phyloP scores from a whole-genome alignment of 225 moss, liverwort and hornwort species.

The Polytrichum commune region DNA sequence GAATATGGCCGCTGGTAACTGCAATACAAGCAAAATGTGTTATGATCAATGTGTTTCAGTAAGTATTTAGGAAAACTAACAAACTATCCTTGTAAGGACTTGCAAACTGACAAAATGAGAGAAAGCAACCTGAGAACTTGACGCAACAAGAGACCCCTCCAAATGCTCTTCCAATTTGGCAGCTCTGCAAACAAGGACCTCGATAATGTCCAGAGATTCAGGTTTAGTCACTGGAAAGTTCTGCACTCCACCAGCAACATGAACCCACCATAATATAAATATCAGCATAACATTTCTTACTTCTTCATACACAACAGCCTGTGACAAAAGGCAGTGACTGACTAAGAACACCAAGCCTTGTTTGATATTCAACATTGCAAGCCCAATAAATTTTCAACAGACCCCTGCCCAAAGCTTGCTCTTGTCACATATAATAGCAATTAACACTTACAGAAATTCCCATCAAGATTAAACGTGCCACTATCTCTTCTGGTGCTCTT shows the following conservation, averaged over 20 bases:
- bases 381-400: not conserved
- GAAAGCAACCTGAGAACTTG: slow-evolving; percentile 74
- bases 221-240: slow-evolving; percentile 72
- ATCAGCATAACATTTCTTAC: not conserved
- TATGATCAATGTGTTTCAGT: not conserved
- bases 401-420: too few species aligned
- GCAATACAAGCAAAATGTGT: slow-evolving; percentile 29
- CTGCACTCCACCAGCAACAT: slow-evolving; percentile 32
- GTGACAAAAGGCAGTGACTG: not conserved
- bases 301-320: not conserved
- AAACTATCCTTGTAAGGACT: not conserved
- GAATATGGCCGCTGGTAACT: slow-evolving; percentile 98
- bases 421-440: not conserved
- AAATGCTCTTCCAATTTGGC: slow-evolving; percentile 78
- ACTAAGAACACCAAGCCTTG: not conserved
- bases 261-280: not conserved
- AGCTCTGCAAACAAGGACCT: slow-evolving; percentile 93
- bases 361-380: not conserved
- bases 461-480: slow-evolving; percentile 97
- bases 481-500: slow-evolving; percentile 95
- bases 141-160: slow-evolving; percentile 82
- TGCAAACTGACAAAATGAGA: slow-evolving; percentile 10
- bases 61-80: not conserved
- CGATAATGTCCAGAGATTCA: slow-evolving; percentile 82
- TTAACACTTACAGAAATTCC: slow-evolving; percentile 82